These are phyloP conservation scores for Ensete ventricosum DNA, from an alignment of 176 grass and related monocot species.

Conservation along the genomic window DNA sequence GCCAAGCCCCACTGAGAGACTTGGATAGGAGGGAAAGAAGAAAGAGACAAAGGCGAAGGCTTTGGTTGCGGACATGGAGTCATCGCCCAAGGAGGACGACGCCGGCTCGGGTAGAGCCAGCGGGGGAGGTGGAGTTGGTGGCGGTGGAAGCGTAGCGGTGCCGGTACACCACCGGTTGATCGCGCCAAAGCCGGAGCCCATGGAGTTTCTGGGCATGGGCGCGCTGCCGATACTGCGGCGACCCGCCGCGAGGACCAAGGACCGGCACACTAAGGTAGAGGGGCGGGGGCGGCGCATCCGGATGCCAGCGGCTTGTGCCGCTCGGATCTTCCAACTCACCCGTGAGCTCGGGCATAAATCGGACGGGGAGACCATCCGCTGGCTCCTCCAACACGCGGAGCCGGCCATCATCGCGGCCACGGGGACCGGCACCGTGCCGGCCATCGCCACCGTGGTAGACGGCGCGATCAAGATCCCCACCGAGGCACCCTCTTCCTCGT, in stretches of 20 bases:
- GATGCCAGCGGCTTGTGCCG: conserved; percentile 63
- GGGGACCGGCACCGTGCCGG: conserved; percentile 73
- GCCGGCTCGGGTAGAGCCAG: background rate
- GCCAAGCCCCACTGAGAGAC: background rate
- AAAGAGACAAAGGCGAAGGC: background rate
- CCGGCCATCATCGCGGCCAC: conserved; percentile 69
- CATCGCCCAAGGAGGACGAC: background rate
- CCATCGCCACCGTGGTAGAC: conserved; percentile 56
- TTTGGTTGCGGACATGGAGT: background rate
- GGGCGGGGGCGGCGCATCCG: conserved; percentile 85
- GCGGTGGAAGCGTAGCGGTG: background rate
- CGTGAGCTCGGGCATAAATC: conserved; percentile 74
- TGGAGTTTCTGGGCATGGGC: conserved; percentile 46
- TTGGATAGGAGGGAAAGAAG: background rate
- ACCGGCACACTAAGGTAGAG: conserved; percentile 88
- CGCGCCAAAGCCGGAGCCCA: conserved; percentile 55
- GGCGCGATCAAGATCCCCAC: conserved; percentile 66
- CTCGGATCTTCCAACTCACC: conserved; percentile 51
- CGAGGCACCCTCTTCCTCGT: conserved; percentile 24
- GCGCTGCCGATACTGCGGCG: conserved; percentile 37
- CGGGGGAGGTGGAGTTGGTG: conserved; percentile 13
- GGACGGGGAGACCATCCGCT: conserved; percentile 84
- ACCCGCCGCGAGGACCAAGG: conserved; percentile 44
- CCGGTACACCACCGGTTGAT: conserved; percentile 32
- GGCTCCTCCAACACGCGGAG: conserved; percentile 85